Evolutionary conservation across 306 rosid genomes (phyloP).

Genomic region (Cucumis melo): DNA sequence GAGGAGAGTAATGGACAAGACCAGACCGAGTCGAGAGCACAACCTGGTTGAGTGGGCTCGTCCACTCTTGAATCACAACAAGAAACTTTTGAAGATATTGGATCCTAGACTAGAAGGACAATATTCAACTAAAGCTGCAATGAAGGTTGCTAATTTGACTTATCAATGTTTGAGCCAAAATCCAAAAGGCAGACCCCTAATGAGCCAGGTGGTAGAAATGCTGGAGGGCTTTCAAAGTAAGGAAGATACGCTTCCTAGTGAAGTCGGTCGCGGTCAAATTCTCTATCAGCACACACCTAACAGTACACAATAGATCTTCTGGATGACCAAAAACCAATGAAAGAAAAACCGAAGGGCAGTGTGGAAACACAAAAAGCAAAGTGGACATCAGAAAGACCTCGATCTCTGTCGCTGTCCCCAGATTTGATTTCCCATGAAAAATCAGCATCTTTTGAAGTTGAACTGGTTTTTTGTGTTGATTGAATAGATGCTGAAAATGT

Average conservation of each 20-base stretch:
- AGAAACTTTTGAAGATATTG: conserved; percentile 40
- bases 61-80: conserved; percentile 51
- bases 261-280: background rate
- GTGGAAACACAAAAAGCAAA: background rate
- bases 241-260: conserved; percentile 8
- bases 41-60: conserved; percentile 82
- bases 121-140: conserved; percentile 32
- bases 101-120: conserved; percentile 66
- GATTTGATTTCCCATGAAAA: background rate
- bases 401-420: background rate
- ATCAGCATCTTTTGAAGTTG: background rate
- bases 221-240: conserved; percentile 39
- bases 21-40: conserved; percentile 64
- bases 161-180: conserved; percentile 71
- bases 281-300: background rate
- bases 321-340: background rate
- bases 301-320: background rate
- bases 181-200: conserved; percentile 66
- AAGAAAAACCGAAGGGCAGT: background rate
- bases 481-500: background rate
- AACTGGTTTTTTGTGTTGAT: background rate
- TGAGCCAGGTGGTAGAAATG: conserved; percentile 56
- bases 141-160: conserved; percentile 46
- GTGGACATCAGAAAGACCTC: background rate
- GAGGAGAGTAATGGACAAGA: conserved; percentile 63